Base-by-base conservation (phyloP, 1,139 yeast genomes). In the Yamadazyma triangularis region DNA sequence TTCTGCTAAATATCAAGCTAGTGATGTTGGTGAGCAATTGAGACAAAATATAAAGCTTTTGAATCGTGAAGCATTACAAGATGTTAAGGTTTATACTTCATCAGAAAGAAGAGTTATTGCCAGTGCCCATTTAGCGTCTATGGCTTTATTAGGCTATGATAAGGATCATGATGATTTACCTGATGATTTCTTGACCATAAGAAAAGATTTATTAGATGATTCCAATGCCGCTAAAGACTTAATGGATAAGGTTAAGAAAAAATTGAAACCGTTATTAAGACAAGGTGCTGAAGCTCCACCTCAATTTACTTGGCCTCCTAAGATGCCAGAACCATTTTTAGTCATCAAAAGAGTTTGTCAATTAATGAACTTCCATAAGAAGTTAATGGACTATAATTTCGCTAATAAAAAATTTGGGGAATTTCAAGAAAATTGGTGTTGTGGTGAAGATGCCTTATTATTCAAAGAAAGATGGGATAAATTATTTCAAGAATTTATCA, bases 251-350 rank as follows among this genome's bases (percentile, higher is more conserved):
- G 99, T 93, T 24, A 93, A 93, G 58, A 93, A 91, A 76, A 88
- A 89, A 65, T 70, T 93, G 51, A 93, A 93, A 57, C 97, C 97
- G 0, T 67, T 93, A 50, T 65, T 93, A 32, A 77, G 99, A 57
- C 91, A 89, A 57, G 98, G 98, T 2, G 86, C 89, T 35, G 95
- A 88, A 48, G 96, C 97, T 0, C 98, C 98, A n/a, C 88, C 95
- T 1, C 96, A 91, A 51, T 93, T 93, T 57, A 86, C 98, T 0
- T 93, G 99, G 99, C 98, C 99, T 2, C 87, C 93, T 11, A 87
- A 88, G 50, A 88, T 91, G 84, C 98, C 98, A 0, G 94, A 91
- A 53, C 99, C 99, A 1, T 89, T 87, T 56, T 77, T 81, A 30
- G 98, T 93, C 8, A 83, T 93, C 46, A 84, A 86, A 49, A 70